Conservation (phyloP, 495 filamentous ascomycete species). For the Xylaria telfairii region DNA sequence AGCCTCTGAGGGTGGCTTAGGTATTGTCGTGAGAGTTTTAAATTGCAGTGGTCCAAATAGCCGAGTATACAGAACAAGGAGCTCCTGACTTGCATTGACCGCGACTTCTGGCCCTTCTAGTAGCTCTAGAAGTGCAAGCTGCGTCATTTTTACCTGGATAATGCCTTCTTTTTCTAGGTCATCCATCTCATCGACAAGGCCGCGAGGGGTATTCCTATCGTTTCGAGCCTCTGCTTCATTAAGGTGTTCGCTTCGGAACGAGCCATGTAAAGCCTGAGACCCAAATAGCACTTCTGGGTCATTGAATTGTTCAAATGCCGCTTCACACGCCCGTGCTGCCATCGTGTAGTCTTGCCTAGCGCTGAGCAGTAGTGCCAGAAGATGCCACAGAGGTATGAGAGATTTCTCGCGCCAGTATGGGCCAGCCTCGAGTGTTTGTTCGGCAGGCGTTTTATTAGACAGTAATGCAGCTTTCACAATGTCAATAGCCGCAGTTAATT, state of each 20-base stretch:
- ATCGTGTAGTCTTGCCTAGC: conserved; percentile 83
- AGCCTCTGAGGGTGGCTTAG: conserved; percentile 50
- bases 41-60: conserved; percentile 68
- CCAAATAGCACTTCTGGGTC: conserved; percentile 64
- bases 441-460: conserved; percentile 45
- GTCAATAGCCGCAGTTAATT: conserved; percentile 77
- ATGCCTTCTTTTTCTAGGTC: conserved; percentile 80
- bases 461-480: conserved; percentile 67
- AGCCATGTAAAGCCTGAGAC: conserved; percentile 48
- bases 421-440: conserved; percentile 45
- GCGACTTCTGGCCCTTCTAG: conserved; percentile 81
- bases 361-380: conserved; percentile 83
- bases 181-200: conserved; percentile 74
- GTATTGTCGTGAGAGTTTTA: conserved; percentile 38
- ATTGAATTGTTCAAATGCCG: conserved; percentile 85
- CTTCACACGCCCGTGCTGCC: conserved; percentile 81
- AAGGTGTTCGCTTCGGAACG: conserved; percentile 60
- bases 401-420: conserved; percentile 60
- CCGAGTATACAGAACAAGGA: conserved; percentile 79
- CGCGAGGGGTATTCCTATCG: conserved; percentile 48
- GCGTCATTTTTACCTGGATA: conserved; percentile 91
- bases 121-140: conserved; percentile 82
- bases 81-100: conserved; percentile 80
- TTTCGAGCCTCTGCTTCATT: conserved; percentile 50
- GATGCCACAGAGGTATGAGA: conserved; percentile 79